Evolutionary conservation across 257 asterid genomes (phyloP).

Genomic region (Plantago major): DNA sequence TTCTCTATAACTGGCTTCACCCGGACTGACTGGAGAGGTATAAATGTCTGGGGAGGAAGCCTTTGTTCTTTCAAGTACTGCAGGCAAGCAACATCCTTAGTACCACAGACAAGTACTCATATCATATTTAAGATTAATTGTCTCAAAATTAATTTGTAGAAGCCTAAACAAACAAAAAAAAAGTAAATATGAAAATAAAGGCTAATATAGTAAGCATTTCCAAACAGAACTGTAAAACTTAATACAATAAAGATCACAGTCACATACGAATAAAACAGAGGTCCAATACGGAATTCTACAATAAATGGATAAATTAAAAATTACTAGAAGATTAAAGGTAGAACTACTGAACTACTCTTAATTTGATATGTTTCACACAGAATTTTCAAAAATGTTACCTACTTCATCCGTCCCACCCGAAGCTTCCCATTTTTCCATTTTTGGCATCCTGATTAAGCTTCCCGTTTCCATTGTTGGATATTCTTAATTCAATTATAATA

Average conservation of each 20-base stretch:
- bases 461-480: too few relatives aligned
- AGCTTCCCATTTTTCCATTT: too few relatives aligned
- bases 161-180: background rate
- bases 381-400: too few relatives aligned
- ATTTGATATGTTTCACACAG: too few relatives aligned
- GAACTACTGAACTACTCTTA: too few relatives aligned
- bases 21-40: slow-evolving; percentile 92
- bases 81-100: slow-evolving; percentile 23
- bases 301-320: background rate
- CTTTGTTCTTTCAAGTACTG: slow-evolving; percentile 97
- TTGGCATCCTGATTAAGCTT: too few relatives aligned
- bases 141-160: slow-evolving; percentile 4
- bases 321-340: background rate
- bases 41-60: slow-evolving; percentile 98
- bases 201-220: background rate
- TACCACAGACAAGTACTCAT: slow-evolving; percentile 20
- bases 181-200: background rate
- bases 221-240: background rate
- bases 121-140: background rate
- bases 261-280: background rate
- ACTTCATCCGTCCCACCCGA: too few relatives aligned
- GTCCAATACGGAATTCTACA: background rate
- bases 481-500: too few relatives aligned
- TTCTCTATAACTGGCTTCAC: slow-evolving; percentile 84
- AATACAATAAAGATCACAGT: background rate